These are phyloP conservation scores for Meyerozyma athensensis DNA, from an alignment of 1,139 yeast genomes.

Conservation along the genomic window DNA sequence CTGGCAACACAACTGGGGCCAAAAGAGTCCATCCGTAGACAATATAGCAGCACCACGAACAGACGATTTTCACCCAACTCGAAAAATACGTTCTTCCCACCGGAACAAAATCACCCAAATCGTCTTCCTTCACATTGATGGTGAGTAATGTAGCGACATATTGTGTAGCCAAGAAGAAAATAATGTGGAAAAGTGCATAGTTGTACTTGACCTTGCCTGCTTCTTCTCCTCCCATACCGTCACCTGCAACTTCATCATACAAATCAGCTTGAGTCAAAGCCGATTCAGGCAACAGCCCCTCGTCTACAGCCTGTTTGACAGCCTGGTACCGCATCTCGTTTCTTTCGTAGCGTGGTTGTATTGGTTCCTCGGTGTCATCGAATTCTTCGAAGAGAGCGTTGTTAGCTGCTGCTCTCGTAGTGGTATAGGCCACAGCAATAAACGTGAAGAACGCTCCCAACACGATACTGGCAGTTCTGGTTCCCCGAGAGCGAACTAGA, in stretches of 20 bases:
- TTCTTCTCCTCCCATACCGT: slow-evolving; percentile 54
- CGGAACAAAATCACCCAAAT: slow-evolving; percentile 86
- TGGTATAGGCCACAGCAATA: slow-evolving; percentile 92
- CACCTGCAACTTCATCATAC: slow-evolving; percentile 45
- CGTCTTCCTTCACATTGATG: slow-evolving; percentile 82
- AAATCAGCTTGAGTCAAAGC: slow-evolving; percentile 73
- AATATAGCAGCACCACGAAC: slow-evolving; percentile 87
- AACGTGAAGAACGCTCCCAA: slow-evolving; percentile 93
- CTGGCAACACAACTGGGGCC: slow-evolving; percentile 90
- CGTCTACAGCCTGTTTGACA: slow-evolving; percentile 87
- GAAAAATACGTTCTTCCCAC: slow-evolving; percentile 96
- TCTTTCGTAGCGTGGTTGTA: slow-evolving; percentile 47
- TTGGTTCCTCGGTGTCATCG: slow-evolving; percentile 33
- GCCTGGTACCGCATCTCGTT: slow-evolving; percentile 85
- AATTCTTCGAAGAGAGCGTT: slow-evolving; percentile 51
- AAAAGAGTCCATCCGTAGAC: slow-evolving; percentile 87
- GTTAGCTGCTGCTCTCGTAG: slow-evolving; percentile 89
- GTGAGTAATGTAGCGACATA: slow-evolving; percentile 94
- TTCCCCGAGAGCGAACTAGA: slow-evolving; percentile 78
- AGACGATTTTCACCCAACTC: slow-evolving; percentile 87
- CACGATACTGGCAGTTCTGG: slow-evolving; percentile 83
- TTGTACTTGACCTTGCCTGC: slow-evolving; percentile 71
- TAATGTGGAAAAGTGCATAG: slow-evolving; percentile 82
- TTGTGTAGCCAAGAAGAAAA: slow-evolving; percentile 93
- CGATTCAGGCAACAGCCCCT: slow-evolving; percentile 90